Evolutionary conservation across 1,284 basidiomycete species (phyloP).

Genomic region (Sporisorium scitamineum): DNA sequence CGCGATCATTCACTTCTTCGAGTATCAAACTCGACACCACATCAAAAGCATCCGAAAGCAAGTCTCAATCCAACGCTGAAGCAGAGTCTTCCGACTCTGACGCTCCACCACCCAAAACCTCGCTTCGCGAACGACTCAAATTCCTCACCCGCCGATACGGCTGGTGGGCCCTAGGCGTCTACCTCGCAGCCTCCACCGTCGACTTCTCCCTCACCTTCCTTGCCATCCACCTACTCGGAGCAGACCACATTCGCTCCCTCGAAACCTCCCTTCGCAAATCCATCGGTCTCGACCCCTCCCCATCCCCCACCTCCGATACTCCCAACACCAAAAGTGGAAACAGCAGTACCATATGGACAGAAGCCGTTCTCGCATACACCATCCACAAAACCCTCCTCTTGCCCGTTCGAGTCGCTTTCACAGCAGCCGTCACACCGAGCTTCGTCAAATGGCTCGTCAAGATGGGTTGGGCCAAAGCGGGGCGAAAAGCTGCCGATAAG

Average conservation of each 20-base stretch:
- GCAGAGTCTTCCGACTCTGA: slow-evolving; percentile 18
- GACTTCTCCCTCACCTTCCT: slow-evolving; percentile 77
- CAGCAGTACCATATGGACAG: slow-evolving; percentile 77
- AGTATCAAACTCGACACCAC: not conserved
- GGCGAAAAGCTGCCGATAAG: slow-evolving; percentile 34
- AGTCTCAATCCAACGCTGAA: not conserved
- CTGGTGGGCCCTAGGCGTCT: slow-evolving; percentile 68
- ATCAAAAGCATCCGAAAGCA: not conserved
- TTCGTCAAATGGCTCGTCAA: slow-evolving; percentile 74
- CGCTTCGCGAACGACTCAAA: slow-evolving; percentile 53
- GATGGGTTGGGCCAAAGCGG: slow-evolving; percentile 61
- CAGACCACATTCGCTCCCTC: slow-evolving; percentile 83
- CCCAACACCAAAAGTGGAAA: not conserved
- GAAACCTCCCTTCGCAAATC: slow-evolving; percentile 73
- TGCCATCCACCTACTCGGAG: slow-evolving; percentile 86
- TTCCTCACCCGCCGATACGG: slow-evolving; percentile 64
- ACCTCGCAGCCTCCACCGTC: slow-evolving; percentile 52
- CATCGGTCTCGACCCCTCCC: slow-evolving; percentile 62
- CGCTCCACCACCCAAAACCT: slow-evolving; percentile 38
- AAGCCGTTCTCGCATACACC: slow-evolving; percentile 90
- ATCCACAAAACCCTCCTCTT: slow-evolving; percentile 95
- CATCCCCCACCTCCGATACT: slow-evolving; percentile 9
- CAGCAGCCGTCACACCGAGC: slow-evolving; percentile 85
- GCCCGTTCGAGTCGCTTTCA: slow-evolving; percentile 89
- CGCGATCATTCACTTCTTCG: not conserved